Evolutionary conservation across 164 flowering plant species (phyloP).

Genomic region (Annona cherimola): DNA sequence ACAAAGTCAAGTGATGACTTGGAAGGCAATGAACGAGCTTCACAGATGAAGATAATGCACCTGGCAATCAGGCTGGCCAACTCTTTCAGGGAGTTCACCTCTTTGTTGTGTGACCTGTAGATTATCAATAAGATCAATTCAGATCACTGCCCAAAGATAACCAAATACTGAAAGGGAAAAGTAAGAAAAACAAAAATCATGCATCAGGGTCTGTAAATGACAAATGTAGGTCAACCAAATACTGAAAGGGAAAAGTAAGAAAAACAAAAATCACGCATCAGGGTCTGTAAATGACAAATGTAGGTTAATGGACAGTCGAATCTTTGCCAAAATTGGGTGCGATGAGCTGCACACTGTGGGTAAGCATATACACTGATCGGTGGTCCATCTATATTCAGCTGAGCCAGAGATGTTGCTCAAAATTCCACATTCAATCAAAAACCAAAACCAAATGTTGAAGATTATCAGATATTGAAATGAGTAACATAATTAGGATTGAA

Average conservation of each 20-base stretch:
- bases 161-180: neutral
- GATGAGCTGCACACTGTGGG: neutral
- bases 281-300: neutral
- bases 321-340: neutral
- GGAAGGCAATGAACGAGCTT: conserved; percentile 4
- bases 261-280: neutral
- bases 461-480: neutral
- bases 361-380: neutral
- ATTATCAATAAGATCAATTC: conserved; percentile 1
- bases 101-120: conserved; percentile 38
- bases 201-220: neutral
- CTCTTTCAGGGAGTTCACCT: conserved; percentile 73
- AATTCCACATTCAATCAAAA: neutral
- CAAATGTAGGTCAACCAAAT: neutral
- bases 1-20: neutral
- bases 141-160: neutral
- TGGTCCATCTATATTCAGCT: neutral
- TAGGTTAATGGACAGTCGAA: neutral
- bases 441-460: neutral
- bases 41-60: conserved; percentile 24
- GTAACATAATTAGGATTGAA: neutral
- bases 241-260: conserved; percentile 4
- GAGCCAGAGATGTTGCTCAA: neutral
- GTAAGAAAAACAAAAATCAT: conserved; percentile 3
- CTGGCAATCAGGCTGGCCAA: conserved; percentile 78